Evolutionary conservation across 2,329 filamentous ascomycete species (phyloP).

Genomic region (Ophiosphaerella herpotricha): DNA sequence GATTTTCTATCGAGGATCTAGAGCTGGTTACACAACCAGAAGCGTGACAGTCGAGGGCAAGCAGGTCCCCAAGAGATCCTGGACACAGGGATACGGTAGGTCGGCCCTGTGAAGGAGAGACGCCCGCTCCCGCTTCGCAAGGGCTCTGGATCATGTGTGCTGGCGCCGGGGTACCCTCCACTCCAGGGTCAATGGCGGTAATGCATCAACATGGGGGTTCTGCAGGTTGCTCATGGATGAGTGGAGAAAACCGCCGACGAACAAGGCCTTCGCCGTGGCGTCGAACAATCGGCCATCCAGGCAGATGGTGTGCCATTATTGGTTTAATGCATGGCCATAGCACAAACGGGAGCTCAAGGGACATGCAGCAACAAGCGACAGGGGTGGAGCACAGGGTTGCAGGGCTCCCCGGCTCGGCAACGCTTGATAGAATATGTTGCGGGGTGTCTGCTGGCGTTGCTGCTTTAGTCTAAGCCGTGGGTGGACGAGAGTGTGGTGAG

Average conservation of each 20-base stretch:
- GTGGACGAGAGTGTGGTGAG: slow-evolving; percentile 25
- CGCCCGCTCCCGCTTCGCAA: slow-evolving; percentile 44
- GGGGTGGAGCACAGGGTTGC: slow-evolving; percentile 35
- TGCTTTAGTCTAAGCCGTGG: slow-evolving; percentile 31
- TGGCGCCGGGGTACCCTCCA: slow-evolving; percentile 39
- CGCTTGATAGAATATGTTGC: slow-evolving; percentile 44
- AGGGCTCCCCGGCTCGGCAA: slow-evolving; percentile 41
- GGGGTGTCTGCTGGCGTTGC: slow-evolving; percentile 42
- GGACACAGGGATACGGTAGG: slow-evolving; percentile 47
- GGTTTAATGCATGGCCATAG: slow-evolving; percentile 40
- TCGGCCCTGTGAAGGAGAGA: slow-evolving; percentile 45
- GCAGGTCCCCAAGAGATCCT: slow-evolving; percentile 38
- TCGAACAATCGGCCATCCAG: slow-evolving; percentile 41
- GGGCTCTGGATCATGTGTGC: slow-evolving; percentile 43
- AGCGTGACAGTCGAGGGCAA: slow-evolving; percentile 46
- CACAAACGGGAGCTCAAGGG: slow-evolving; percentile 45
- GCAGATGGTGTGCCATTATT: slow-evolving; percentile 43
- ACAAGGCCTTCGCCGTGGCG: slow-evolving; percentile 46
- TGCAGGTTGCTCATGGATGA: slow-evolving; percentile 37
- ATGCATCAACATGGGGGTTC: slow-evolving; percentile 43
- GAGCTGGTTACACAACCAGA: slow-evolving; percentile 47
- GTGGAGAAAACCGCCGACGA: slow-evolving; percentile 48
- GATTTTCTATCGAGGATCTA: slow-evolving; percentile 46
- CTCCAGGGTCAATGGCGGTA: slow-evolving; percentile 42
- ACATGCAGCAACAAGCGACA: slow-evolving; percentile 35